A percentile compares a stretch with the other conserved stretches of the same genome.
phyloP scores from a whole-genome alignment of 225 moss, liverwort and hornwort genomes.

The Takakia lepidozioides region DNA sequence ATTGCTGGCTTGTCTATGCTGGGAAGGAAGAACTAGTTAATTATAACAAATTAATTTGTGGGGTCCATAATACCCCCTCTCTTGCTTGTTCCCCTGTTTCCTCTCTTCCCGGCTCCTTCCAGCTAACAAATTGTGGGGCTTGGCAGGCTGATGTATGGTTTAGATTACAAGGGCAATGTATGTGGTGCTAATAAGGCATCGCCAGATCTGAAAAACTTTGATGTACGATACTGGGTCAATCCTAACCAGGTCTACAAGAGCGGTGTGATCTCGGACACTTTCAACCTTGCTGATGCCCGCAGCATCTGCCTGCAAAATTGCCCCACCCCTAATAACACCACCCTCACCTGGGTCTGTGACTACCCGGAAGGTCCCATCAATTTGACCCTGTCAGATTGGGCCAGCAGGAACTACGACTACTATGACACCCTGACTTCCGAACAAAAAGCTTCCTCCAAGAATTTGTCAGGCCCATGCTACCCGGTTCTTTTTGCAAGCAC shows the following conservation, averaged over 20 bases:
- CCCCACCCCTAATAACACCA: constrained; percentile 39
- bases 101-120: neutral
- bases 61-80: too few species aligned
- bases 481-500: constrained; percentile 79
- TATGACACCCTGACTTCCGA: constrained; percentile 22
- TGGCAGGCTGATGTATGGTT: constrained; percentile 56
- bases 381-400: constrained; percentile 56
- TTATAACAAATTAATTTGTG: too few species aligned
- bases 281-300: constrained; percentile 63
- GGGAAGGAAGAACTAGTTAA: too few species aligned
- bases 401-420: constrained; percentile 47
- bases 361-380: constrained; percentile 74
- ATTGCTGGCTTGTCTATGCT: too few species aligned
- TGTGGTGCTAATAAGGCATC: constrained; percentile 50
- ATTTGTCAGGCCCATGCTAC: constrained; percentile 80
- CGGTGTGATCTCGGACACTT: constrained; percentile 60
- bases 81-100: neutral
- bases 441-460: constrained; percentile 50
- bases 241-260: constrained; percentile 89
- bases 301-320: constrained; percentile 65
- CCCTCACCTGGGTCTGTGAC: constrained; percentile 85
- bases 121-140: too few species aligned
- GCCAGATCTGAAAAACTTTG: constrained; percentile 19
- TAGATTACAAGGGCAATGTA: constrained; percentile 75
- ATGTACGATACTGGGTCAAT: constrained; percentile 81